Conservation (phyloP, 2,329 filamentous ascomycete species). For the Helicocarpus griseus region DNA sequence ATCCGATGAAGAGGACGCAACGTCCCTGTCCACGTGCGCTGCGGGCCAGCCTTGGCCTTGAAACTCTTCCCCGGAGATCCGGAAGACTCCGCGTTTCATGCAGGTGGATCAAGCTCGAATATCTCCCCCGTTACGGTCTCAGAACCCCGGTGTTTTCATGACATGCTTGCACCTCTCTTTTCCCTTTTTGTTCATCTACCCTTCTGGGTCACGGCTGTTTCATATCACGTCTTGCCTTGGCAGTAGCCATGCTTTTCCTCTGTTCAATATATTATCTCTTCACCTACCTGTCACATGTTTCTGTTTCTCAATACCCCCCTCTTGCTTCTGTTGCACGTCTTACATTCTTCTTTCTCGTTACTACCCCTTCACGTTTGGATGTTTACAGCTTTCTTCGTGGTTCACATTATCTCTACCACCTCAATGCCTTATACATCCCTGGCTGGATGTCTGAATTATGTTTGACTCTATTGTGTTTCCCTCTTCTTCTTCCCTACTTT, state of each 20-base stretch:
- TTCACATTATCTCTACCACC: too few relatives aligned
- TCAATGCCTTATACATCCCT: background rate
- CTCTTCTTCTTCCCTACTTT: background rate
- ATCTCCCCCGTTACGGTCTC: background rate
- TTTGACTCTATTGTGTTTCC: background rate
- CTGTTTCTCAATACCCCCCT: too few relatives aligned
- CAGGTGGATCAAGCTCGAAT: background rate
- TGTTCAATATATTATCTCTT: background rate
- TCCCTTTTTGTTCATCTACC: background rate
- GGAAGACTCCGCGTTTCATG: background rate
- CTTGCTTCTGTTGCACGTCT: too few relatives aligned
- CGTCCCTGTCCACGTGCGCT: too few relatives aligned
- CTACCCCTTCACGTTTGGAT: too few relatives aligned
- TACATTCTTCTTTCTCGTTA: too few relatives aligned
- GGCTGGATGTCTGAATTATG: background rate
- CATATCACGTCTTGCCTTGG: background rate
- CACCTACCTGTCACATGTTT: background rate
- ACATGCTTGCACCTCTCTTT: background rate
- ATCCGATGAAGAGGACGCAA: too few relatives aligned
- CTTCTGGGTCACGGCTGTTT: background rate
- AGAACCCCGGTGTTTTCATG: background rate
- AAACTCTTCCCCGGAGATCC: background rate
- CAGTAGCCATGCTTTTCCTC: background rate
- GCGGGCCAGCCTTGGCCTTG: too few relatives aligned
- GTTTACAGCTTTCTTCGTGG: too few relatives aligned